Evolutionary conservation across 495 filamentous ascomycete species (phyloP), one percentile per base, ranked within the genome.

Genomic region (Penicillium pulvis): DNA sequence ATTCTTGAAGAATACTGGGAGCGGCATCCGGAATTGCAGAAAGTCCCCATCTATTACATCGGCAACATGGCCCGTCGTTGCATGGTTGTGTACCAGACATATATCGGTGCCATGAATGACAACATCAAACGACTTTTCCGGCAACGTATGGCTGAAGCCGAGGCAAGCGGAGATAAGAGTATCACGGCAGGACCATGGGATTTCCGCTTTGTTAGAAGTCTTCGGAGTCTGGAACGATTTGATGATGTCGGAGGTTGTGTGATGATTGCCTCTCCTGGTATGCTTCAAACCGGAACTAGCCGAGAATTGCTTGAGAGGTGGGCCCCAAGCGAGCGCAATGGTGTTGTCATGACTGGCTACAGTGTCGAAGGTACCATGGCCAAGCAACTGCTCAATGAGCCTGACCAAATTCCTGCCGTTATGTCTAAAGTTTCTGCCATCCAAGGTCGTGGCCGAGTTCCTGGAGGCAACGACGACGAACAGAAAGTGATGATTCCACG

Each of bases 281-380:
- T 98, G 94, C 69, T 98, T 50, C 92, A 98, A 72, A 97, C 91
- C 54, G 94, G 94, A 39, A 92, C 96, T 28, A 95, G 91, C 60
- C 81, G 94, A 64, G 91, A 96, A 66, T 78, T 98, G 11, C 83
- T 98, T 3, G 94, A 98, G 75, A 74, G 94, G 64, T 98, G 94
- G 94, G 92, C 93, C 4, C 94, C 94, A 0, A 93, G 89, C 75
- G 88, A 93, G 49, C 89, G 91, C 68, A 98, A 98, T 72, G 94
- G 95, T 11, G 88, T 98, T 24, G 88, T 98, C 58, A 93, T 98
- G 76, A 98, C 94, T 5, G 94, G 94, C 66, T 98, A 98, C 73
- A 94, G 90, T 55, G 94, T 98, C 24, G 94, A 98, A 74, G 94
- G 95, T 11, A 98, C 94, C 3, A 98, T 98, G 95, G 94, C 92